These are phyloP conservation scores for Euphorbia celastroides DNA, from an alignment of 441 rosid genomes.

Conservation along the genomic window DNA sequence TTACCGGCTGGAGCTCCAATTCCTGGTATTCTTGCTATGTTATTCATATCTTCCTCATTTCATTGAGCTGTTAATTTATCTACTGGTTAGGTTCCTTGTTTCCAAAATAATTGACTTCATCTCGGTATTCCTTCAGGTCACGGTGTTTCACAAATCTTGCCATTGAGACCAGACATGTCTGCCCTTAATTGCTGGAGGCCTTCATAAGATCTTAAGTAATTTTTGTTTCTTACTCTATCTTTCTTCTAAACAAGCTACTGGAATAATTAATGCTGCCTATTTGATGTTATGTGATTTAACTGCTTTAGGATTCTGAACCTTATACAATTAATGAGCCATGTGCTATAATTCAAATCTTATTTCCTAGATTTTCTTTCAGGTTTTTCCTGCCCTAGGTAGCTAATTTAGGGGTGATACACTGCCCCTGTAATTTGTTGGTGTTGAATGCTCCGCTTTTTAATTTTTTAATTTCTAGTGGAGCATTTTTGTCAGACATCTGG, in stretches of 20 bases:
- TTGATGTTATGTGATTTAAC: background rate
- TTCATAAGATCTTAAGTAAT: conserved; percentile 43
- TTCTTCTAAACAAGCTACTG: background rate
- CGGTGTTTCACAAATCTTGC: conserved; percentile 65
- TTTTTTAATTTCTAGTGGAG: too few species aligned
- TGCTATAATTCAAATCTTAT: background rate
- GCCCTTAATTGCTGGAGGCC: conserved; percentile 91
- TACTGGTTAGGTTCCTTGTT: too few species aligned
- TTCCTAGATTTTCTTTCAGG: background rate
- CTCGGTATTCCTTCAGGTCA: conserved; percentile 53
- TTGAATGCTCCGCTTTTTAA: too few species aligned
- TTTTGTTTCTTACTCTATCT: conserved; percentile 18
- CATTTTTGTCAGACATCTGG: too few species aligned
- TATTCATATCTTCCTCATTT: too few species aligned
- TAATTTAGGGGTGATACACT: too few species aligned
- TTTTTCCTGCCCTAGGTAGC: background rate
- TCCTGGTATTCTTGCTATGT: too few species aligned
- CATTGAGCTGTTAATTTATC: too few species aligned
- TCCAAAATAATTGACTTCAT: conserved; percentile 18
- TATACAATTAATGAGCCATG: background rate
- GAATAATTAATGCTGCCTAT: background rate
- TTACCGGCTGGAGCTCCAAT: too few species aligned
- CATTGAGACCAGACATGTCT: conserved; percentile 79
- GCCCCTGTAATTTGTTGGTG: too few species aligned
- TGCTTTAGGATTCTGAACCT: background rate